These are phyloP conservation scores for Henckelia pumila DNA, from an alignment of 257 asterid species.

Conservation along the genomic window DNA sequence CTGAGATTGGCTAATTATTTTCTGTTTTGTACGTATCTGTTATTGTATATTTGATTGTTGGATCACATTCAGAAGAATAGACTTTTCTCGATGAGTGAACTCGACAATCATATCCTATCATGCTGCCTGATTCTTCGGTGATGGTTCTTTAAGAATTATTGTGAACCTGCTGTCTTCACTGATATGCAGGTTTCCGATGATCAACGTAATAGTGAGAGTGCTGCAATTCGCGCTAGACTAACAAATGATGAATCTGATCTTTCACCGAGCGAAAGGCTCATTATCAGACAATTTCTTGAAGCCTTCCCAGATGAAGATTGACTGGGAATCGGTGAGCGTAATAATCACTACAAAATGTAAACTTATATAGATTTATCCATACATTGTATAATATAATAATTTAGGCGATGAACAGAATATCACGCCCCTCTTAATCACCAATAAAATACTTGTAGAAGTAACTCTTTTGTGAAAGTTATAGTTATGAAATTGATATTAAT, in stretches of 20 bases:
- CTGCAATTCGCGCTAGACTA: slow-evolving; percentile 58
- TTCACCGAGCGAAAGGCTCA: slow-evolving; percentile 50
- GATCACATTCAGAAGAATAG: not conserved
- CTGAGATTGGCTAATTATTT: no score
- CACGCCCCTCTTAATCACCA: no score
- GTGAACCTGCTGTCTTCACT: not conserved
- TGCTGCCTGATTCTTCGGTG: no score
- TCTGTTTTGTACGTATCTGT: no score
- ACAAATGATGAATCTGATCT: slow-evolving; percentile 64
- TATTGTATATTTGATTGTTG: no score
- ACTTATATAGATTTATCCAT: slow-evolving; percentile 30
- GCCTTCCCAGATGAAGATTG: slow-evolving; percentile 52
- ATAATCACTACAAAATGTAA: slow-evolving; percentile 24
- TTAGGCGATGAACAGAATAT: not conserved
- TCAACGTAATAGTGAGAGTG: slow-evolving; percentile 37
- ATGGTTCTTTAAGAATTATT: not conserved
- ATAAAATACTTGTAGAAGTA: no score
- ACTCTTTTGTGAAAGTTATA: no score
- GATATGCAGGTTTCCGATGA: slow-evolving; percentile 53
- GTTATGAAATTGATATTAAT: no score
- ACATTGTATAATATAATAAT: not conserved
- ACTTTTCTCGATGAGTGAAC: not conserved
- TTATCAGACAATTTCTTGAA: slow-evolving; percentile 60
- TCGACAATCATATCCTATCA: no score
- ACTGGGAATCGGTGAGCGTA: slow-evolving; percentile 11